Conservation (phyloP, 345 rosid genomes). For the Salix exigua region DNA sequence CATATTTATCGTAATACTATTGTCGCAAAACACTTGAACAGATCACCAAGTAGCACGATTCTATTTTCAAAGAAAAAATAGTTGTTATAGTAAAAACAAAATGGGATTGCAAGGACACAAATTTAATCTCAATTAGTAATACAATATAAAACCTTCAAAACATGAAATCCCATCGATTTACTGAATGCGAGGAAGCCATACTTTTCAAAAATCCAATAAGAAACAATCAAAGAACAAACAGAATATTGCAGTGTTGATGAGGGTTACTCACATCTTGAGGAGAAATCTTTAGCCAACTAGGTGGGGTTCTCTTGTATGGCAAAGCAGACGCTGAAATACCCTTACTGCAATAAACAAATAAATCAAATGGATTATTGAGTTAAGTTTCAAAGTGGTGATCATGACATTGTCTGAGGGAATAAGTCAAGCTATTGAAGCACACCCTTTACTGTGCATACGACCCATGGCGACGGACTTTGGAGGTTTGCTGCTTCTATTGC, state of each 20-base stretch:
- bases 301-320: constrained; percentile 82
- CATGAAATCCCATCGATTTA: background rate
- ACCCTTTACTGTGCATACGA: constrained; percentile 86
- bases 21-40: background rate
- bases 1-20: background rate
- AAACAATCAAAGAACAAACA: background rate
- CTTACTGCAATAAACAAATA: constrained; percentile 34
- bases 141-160: background rate
- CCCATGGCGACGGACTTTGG: constrained; percentile 44
- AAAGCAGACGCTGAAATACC: constrained; percentile 84
- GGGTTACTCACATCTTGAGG: constrained; percentile 46
- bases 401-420: background rate
- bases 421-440: background rate
- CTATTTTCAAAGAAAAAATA: background rate
- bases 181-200: background rate
- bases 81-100: background rate
- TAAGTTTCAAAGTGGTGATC: background rate
- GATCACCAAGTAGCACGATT: background rate
- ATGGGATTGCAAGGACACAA: background rate
- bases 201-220: background rate
- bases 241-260: no score
- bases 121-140: background rate
- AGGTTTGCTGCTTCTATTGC: background rate
- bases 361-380: background rate
- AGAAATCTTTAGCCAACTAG: constrained; percentile 69